Conservation (phyloP, 441 rosid species). For the Dalechampia spathulata region DNA sequence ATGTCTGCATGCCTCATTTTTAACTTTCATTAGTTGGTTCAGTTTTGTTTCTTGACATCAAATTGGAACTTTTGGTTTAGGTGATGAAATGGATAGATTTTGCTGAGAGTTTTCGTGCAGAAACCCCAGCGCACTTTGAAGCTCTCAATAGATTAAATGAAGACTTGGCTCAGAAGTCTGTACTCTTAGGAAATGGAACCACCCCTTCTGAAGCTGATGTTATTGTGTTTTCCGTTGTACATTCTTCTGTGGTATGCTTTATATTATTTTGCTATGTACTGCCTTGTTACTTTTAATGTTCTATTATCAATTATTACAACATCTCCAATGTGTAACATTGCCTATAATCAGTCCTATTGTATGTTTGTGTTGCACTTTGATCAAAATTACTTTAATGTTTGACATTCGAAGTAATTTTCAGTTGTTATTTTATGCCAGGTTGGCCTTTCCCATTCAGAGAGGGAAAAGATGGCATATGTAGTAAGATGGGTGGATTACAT, state of each 20-base stretch:
- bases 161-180: conserved; percentile 56
- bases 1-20: not conserved
- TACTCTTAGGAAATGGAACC: conserved; percentile 64
- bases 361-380: not conserved
- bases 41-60: not conserved
- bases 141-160: conserved; percentile 49
- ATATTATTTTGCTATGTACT: conserved; percentile 5
- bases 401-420: conserved; percentile 5
- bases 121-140: conserved; percentile 34
- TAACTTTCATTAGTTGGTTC: conserved; percentile 2
- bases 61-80: conserved; percentile 28
- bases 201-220: conserved; percentile 72
- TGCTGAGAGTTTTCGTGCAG: conserved; percentile 51
- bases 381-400: not conserved
- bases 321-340: not conserved
- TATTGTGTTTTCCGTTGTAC: conserved; percentile 55
- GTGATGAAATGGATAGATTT: conserved; percentile 72
- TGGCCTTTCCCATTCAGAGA: conserved; percentile 42
- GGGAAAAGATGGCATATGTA: conserved; percentile 55
- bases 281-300: not conserved
- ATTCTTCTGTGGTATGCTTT: conserved; percentile 58
- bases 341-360: not conserved
- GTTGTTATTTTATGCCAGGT: conserved; percentile 34
- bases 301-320: not conserved
- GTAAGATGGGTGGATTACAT: conserved; percentile 85